Conservation (phyloP, 768 basidiomycete genomes). For the Krasilnikovozyma curviuscula region DNA sequence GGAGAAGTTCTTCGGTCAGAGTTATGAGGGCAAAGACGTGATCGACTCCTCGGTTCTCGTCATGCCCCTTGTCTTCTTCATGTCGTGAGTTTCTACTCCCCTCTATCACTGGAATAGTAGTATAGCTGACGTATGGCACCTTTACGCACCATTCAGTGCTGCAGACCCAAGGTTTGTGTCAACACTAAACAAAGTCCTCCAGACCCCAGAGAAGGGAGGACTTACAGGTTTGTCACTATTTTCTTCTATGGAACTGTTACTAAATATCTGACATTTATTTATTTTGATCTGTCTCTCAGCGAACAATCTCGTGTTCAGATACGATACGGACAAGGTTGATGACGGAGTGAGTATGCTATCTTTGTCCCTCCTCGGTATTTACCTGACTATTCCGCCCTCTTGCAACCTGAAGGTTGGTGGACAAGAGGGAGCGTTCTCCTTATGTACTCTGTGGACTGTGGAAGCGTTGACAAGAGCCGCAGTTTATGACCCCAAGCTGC, state of each 20-base stretch:
- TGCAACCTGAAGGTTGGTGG: neutral
- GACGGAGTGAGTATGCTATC: constrained; percentile 59
- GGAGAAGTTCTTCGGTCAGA: constrained; percentile 37
- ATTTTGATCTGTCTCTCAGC: neutral
- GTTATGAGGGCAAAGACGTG: constrained; percentile 65
- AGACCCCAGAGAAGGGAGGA: constrained; percentile 73
- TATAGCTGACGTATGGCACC: neutral
- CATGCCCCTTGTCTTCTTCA: constrained; percentile 42
- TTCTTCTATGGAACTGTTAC: neutral
- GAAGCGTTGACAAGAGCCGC: constrained; percentile 81
- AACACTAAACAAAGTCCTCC: constrained; percentile 66
- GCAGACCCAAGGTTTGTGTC: constrained; percentile 67
- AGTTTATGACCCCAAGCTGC: constrained; percentile 46
- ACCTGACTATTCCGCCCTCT: neutral
- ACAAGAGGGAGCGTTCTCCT: constrained; percentile 40
- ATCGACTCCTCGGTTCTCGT: constrained; percentile 7
- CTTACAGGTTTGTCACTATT: constrained; percentile 23
- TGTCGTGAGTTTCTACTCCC: neutral
- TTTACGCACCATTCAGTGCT: constrained; percentile 16
- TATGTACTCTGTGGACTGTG: constrained; percentile 52
- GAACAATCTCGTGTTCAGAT: constrained; percentile 70
- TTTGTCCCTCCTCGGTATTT: neutral
- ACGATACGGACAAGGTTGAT: constrained; percentile 63
- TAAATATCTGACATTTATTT: neutral
- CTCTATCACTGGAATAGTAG: no score